These are phyloP conservation scores for Murraya koenigii DNA, from an alignment of 345 rosid genomes.

Conservation along the genomic window DNA sequence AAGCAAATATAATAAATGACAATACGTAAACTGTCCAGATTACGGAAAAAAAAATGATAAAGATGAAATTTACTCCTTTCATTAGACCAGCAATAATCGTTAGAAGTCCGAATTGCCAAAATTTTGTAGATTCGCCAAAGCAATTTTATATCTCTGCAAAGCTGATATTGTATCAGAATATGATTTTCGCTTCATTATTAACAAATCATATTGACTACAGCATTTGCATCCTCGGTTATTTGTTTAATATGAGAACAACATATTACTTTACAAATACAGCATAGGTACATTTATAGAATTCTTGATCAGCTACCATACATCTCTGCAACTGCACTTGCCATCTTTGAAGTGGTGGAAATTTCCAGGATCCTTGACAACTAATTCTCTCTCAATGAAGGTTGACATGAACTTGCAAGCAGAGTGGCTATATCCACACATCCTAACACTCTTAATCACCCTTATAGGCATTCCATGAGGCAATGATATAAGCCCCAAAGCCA, in stretches of 20 bases:
- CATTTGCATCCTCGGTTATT: neutral
- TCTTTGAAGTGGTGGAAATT: constrained; percentile 25
- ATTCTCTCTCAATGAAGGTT: constrained; percentile 17
- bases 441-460: constrained; percentile 21
- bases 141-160: no score
- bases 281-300: neutral
- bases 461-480: constrained; percentile 13
- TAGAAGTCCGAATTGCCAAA: no score
- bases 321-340: constrained; percentile 26
- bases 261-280: no score
- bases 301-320: constrained; percentile 10
- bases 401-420: constrained; percentile 29
- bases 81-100: no score
- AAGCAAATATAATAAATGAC: no score
- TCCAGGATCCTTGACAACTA: constrained; percentile 22
- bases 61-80: no score
- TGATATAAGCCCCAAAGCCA: constrained; percentile 23
- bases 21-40: no score
- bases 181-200: no score
- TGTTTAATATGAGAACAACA: neutral
- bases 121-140: no score
- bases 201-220: no score
- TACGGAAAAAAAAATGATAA: no score
- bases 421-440: constrained; percentile 25
- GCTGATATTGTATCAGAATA: no score